These are phyloP conservation scores for Raffaelea deltoideospora DNA, from an alignment of 2,329 filamentous ascomycete species.

Conservation along the genomic window DNA sequence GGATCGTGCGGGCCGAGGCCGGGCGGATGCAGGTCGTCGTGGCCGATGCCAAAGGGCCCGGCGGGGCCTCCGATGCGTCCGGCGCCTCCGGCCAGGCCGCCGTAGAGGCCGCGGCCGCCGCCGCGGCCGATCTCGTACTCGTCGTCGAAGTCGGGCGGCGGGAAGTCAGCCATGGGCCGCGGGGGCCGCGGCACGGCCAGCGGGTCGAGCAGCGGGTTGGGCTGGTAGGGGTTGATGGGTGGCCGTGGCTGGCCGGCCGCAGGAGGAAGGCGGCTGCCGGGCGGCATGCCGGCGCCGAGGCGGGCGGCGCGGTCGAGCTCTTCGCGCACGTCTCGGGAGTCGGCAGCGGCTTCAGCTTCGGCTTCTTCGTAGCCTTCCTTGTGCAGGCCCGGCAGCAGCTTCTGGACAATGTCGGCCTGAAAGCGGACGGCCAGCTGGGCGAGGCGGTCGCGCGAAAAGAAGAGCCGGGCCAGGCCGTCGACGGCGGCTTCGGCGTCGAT, in stretches of 20 bases:
- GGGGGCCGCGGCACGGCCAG: conserved; percentile 42
- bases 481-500: not conserved
- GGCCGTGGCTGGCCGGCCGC: conserved; percentile 19
- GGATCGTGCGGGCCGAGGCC: conserved; percentile 79
- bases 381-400: conserved; percentile 59
- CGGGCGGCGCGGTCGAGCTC: conserved; percentile 25
- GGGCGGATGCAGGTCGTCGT: conserved; percentile 76
- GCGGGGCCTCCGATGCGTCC: conserved; percentile 8
- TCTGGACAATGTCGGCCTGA: conserved; percentile 70
- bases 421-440: conserved; percentile 53
- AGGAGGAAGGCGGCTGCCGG: too few species aligned
- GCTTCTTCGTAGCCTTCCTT: not conserved
- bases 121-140: conserved; percentile 75
- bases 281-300: too few species aligned
- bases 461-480: conserved; percentile 38
- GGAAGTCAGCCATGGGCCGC: conserved; percentile 57
- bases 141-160: conserved; percentile 85
- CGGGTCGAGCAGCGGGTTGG: conserved; percentile 49
- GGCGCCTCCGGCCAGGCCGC: too few species aligned
- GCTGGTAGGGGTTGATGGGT: conserved; percentile 45
- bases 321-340: conserved; percentile 24
- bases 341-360: conserved; percentile 9
- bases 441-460: conserved; percentile 59
- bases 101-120: conserved; percentile 48
- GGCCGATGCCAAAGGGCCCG: conserved; percentile 44